Percentiles rank a stretch among this genome's conserved stretches.
These are phyloP conservation scores for Cicer pinnatifidum DNA, from an alignment of 306 rosid species.

Conservation along the genomic window DNA sequence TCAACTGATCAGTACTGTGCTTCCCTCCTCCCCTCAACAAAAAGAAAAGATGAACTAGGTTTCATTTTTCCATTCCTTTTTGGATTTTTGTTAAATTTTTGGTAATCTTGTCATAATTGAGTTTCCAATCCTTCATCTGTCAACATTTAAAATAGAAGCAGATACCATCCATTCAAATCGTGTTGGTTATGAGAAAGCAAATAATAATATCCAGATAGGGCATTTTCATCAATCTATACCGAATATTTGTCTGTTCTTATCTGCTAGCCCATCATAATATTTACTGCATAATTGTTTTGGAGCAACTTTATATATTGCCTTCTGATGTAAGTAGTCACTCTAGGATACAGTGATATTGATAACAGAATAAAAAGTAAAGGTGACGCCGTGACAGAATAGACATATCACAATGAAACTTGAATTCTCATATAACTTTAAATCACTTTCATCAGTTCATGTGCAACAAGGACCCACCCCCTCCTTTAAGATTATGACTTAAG, in stretches of 20 bases:
- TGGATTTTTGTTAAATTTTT: constrained; percentile 9
- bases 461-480: neutral
- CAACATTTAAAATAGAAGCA: constrained; percentile 39
- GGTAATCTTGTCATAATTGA: constrained; percentile 35
- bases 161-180: constrained; percentile 40
- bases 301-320: constrained; percentile 36
- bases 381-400: too few species aligned
- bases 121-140: constrained; percentile 28
- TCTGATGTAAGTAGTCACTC: constrained; percentile 8
- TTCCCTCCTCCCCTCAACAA: constrained; percentile 3
- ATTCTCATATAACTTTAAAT: neutral
- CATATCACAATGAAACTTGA: neutral
- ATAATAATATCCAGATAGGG: constrained; percentile 41
- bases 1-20: constrained; percentile 53
- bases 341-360: neutral
- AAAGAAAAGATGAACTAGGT: constrained; percentile 40
- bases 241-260: constrained; percentile 22
- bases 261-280: constrained; percentile 19
- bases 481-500: neutral
- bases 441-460: neutral
- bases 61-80: constrained; percentile 33
- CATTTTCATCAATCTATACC: constrained; percentile 29
- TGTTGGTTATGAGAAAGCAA: constrained; percentile 38
- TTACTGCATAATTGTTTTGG: constrained; percentile 20
- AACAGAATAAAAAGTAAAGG: too few species aligned